Base-by-base conservation (phyloP, 2,329 filamentous ascomycete genomes). In the Aplosporella prunicola region DNA sequence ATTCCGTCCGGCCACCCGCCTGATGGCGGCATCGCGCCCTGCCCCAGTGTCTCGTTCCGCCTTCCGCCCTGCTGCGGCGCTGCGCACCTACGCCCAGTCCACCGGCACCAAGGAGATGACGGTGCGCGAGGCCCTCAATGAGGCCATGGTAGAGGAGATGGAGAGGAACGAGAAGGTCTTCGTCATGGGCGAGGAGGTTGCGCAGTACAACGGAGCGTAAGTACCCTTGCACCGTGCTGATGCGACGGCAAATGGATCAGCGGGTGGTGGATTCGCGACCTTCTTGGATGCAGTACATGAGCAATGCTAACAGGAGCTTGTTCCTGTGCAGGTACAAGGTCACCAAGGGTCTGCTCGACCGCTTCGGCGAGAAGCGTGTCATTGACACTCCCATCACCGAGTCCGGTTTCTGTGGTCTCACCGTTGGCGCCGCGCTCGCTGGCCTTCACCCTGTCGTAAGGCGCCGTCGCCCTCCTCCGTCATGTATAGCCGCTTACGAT, bases 371-470 rank as follows among this genome's bases (percentile, higher is more conserved):
- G 46, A 93, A 89, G 76, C 78, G 91, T 62, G 83, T 98, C 52
- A 98, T 98, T 58, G 91, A 98, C 67, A 94, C 83, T 48, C 91
- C 91, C 58, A 98, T 98, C 68, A 98, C 91, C 44, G 91, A 98
- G 69, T 88, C 82, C 55, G 91, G 91, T 53, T 98, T 98, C 72
- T 74, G 72, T 58, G 91, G 91, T 74, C 74, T 98, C 45, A 89
- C 89, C 37, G 82, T 96, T 47, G 91, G 91, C 66, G 86, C 91
- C 60, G 91, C 91, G 44, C 77, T 98, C 54, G 89, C 87, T 61
- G 91, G 91, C 49, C 75, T 98, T 52, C 82, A 93, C 69, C 91
- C 91, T 44, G 76, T 98, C 52, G 86, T 93, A 72, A 72, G 85
- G 43, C 35, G 7, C 2, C 11, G 13, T 13, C 24, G 15, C 9